Base-by-base conservation (phyloP, 768 basidiomycete species). In the Macrolepiota dolichaula region DNA sequence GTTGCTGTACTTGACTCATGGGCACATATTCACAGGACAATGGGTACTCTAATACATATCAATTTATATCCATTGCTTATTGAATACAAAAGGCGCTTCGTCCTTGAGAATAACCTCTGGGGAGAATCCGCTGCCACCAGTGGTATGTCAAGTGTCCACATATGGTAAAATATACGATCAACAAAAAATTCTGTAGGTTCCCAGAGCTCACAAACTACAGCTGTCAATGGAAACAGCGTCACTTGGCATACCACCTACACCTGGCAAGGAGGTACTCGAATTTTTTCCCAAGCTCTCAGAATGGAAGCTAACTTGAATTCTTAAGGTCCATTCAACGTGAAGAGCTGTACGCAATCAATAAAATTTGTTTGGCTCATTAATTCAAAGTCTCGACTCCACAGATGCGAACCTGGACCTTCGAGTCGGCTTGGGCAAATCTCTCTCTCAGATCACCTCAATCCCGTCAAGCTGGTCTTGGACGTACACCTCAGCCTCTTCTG, bases 381-480 rank as follows among this genome's bases (percentile, higher is more conserved):
- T 17, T 60, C 13, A 19, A 36, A 19, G 4, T 25, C 51, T 51
- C 25, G 9, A n/a, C n/a, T 19, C n/a, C 32, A 35, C 42, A 74
- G 73, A 72, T 56, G 69, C 73, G n/a, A 73, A 75, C 51, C 66
- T 75, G 49, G 69, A 75, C 57, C 68, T 75, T n/a, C 64, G 67
- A 36, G 61, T 63, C 24, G 71, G 71, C 9, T 52, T 72, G 11
- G 69, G 67, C 17, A 71, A 75, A 61, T 57, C 60, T n/a, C 52
- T 72, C 11, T 65, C 69, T 4, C 62, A 67, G 3, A 74, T 75
- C 61, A 24, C 58, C 13, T 75, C 74, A 1, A 74, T 75, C 46
- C 74, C 74, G 1, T 70, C 73, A 0, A 64, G 62, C 12, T 75
- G 73, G 73, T 59, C 63, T 36, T 75, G 73, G 73, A 68, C 69